Conservation (phyloP, 495 filamentous ascomycete species). For the Penicillium roqueforti region DNA sequence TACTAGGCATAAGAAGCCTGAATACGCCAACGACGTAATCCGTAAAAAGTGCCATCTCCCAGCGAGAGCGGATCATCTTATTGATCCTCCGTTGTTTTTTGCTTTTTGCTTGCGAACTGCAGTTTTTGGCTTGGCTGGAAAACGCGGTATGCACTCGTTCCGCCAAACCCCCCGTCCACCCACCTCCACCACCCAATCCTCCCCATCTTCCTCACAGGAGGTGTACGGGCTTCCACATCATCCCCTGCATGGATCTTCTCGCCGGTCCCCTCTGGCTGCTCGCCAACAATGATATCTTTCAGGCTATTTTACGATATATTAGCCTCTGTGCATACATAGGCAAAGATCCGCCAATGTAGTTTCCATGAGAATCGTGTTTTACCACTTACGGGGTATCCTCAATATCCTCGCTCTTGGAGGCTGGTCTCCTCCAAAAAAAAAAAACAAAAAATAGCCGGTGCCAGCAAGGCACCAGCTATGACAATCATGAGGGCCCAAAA, state of each 20-base stretch:
- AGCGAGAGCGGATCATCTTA: too few species aligned
- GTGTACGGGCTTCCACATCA: background rate
- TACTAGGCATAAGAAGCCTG: too few species aligned
- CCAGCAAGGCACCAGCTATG: background rate
- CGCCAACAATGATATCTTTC: background rate
- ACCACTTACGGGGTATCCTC: background rate
- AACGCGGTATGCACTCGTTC: too few species aligned
- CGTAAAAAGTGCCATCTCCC: too few species aligned
- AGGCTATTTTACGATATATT: background rate
- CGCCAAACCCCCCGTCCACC: too few species aligned
- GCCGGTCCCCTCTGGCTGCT: background rate
- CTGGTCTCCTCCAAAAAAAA: background rate
- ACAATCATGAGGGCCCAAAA: background rate
- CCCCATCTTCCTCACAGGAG: too few species aligned
- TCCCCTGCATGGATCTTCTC: background rate
- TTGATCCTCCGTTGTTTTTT: too few species aligned
- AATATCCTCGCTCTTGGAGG: background rate
- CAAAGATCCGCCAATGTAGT: background rate
- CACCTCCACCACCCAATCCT: too few species aligned
- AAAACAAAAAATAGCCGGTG: background rate
- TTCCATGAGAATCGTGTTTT: background rate
- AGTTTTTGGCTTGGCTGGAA: too few species aligned
- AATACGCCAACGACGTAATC: too few species aligned
- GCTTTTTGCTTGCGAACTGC: too few species aligned
- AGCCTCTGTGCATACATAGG: background rate